phyloP scores from a whole-genome alignment of 2,329 filamentous ascomycete species.

The Verticillium longisporum region DNA sequence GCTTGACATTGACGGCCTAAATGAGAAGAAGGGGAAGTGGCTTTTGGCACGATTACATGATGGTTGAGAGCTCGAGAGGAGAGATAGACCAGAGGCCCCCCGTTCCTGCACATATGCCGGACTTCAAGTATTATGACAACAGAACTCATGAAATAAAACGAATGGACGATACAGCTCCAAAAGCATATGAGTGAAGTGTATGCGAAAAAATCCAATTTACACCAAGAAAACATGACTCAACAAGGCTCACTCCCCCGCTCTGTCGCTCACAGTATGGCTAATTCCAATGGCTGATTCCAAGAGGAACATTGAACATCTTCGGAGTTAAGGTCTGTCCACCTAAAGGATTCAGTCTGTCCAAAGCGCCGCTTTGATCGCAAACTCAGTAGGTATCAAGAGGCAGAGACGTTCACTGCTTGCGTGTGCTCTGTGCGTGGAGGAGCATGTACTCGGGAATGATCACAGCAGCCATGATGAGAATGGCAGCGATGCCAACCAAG shows the following conservation, averaged over 20 bases:
- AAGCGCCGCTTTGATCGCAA: no score
- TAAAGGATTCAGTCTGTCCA: no score
- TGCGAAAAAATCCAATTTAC: not conserved
- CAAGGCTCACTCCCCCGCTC: no score
- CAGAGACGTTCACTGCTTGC: conserved; percentile 2
- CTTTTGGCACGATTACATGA: no score
- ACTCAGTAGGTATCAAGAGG: no score
- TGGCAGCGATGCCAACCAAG: conserved; percentile 41
- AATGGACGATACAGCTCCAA: not conserved
- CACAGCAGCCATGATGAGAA: conserved; percentile 38
- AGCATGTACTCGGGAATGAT: conserved; percentile 43
- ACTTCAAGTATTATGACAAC: conserved; percentile 18
- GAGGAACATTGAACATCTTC: no score
- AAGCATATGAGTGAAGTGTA: not conserved
- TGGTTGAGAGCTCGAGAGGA: not conserved
- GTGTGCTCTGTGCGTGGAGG: conserved; percentile 20
- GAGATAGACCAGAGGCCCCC: not conserved
- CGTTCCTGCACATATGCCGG: conserved; percentile 5
- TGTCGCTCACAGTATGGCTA: no score
- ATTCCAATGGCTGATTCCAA: no score
- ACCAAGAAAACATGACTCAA: not conserved
- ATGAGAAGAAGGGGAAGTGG: not conserved
- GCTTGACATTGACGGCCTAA: not conserved
- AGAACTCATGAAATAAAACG: conserved; percentile 24
- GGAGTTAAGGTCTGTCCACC: no score